Evolutionary conservation across 805 yeast species (phyloP).

Genomic region (Pichia heedii): DNA sequence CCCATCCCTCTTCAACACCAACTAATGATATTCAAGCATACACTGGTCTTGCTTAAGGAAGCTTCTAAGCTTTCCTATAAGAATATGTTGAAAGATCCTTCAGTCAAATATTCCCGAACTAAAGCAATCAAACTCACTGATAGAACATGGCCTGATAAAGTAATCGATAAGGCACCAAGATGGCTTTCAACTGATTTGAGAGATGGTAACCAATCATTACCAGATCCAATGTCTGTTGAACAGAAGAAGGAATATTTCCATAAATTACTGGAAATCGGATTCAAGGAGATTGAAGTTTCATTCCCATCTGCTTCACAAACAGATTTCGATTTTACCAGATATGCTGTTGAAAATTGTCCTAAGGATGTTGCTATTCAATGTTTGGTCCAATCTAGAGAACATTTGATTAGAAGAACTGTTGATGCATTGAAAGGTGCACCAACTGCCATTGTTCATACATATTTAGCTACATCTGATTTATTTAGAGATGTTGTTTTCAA

Average conservation of each 20-base stretch:
- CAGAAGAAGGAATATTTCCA: slow-evolving; percentile 71
- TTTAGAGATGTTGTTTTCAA: slow-evolving; percentile 71
- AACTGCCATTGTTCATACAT: slow-evolving; percentile 62
- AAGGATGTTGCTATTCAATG: slow-evolving; percentile 68
- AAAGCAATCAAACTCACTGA: slow-evolving; percentile 47
- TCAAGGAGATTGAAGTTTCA: slow-evolving; percentile 73
- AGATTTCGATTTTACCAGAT: slow-evolving; percentile 73
- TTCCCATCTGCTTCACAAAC: slow-evolving; percentile 80
- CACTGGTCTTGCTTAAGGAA: slow-evolving; percentile 21
- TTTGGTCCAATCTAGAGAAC: slow-evolving; percentile 69
- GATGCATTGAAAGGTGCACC: slow-evolving; percentile 68
- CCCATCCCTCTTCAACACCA: neutral
- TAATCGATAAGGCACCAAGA: slow-evolving; percentile 63
- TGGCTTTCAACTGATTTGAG: slow-evolving; percentile 76
- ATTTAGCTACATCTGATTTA: slow-evolving; percentile 66
- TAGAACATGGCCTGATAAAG: slow-evolving; percentile 64
- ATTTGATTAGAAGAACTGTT: slow-evolving; percentile 61
- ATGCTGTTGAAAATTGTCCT: slow-evolving; percentile 72
- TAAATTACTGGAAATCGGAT: slow-evolving; percentile 62
- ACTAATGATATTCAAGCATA: slow-evolving; percentile 23
- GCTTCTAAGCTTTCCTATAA: slow-evolving; percentile 22
- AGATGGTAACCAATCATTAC: slow-evolving; percentile 76
- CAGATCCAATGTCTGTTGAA: slow-evolving; percentile 72
- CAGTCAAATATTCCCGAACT: slow-evolving; percentile 49
- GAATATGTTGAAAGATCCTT: slow-evolving; percentile 65